Percentiles rank a stretch among this genome's conserved stretches.
Evolutionary conservation across 2,329 filamentous ascomycete species (phyloP).

Genomic region (Colletotrichum liriopes): DNA sequence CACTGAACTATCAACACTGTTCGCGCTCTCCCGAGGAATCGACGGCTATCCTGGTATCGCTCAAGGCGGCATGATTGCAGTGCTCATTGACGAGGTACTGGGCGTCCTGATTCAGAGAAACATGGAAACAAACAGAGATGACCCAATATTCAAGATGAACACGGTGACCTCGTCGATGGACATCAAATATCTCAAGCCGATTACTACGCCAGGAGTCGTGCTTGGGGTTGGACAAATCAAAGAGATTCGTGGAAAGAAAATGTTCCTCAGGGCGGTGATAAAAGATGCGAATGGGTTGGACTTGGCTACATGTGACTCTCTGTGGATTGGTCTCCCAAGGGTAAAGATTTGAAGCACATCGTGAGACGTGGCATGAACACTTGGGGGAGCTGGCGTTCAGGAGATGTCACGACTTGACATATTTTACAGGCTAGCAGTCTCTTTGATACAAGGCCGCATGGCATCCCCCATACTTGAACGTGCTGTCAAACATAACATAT

Average conservation of each 20-base stretch:
- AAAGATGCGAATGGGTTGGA: constrained; percentile 50
- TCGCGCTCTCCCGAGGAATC: constrained; percentile 53
- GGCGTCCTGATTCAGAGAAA: constrained; percentile 57
- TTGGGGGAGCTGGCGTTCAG: neutral
- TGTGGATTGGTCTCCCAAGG: constrained; percentile 35
- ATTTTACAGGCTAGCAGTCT: no score
- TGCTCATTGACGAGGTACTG: constrained; percentile 57
- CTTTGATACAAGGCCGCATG: no score
- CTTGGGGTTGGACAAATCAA: constrained; percentile 52
- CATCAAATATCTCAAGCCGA: constrained; percentile 53
- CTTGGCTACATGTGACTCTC: constrained; percentile 48
- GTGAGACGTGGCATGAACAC: neutral
- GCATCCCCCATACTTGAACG: no score
- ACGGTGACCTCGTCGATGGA: constrained; percentile 55
- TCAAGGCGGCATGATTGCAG: constrained; percentile 55
- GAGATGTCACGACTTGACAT: no score
- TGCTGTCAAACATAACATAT: no score
- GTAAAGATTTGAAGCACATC: constrained; percentile 17
- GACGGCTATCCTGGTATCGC: constrained; percentile 52
- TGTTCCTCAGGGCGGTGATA: constrained; percentile 50
- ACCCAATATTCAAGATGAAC: constrained; percentile 47
- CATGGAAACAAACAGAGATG: constrained; percentile 50
- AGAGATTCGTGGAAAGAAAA: constrained; percentile 53
- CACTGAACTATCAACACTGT: constrained; percentile 50
- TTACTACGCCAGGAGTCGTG: constrained; percentile 50